These are phyloP conservation scores for Actinomortierella wolfii DNA, from an alignment of 371 early-diverging fungal species.

Conservation along the genomic window DNA sequence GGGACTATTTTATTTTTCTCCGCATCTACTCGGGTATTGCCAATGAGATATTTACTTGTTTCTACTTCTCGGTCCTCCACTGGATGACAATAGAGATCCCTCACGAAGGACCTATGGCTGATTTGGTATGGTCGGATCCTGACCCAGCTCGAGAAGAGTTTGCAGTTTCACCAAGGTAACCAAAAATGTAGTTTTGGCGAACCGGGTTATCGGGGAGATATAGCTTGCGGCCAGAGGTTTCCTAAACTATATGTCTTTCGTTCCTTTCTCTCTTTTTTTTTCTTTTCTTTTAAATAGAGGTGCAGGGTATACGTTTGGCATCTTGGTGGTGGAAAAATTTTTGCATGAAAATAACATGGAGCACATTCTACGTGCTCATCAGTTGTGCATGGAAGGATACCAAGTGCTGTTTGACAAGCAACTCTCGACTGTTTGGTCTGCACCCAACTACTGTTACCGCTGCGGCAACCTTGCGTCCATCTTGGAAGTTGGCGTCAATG, in stretches of 20 bases:
- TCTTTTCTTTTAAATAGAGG: constrained; percentile 61
- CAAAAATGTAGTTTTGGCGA: too few relatives aligned
- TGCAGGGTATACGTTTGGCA: constrained; percentile 94
- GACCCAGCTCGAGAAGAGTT: constrained; percentile 82
- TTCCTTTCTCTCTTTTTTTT: background rate
- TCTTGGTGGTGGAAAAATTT: constrained; percentile 84
- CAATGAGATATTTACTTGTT: too few relatives aligned
- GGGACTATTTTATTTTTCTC: background rate
- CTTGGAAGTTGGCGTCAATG: constrained; percentile 84
- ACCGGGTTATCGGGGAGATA: too few relatives aligned
- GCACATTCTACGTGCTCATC: constrained; percentile 94
- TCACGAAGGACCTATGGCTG: constrained; percentile 98
- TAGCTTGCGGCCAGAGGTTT: too few relatives aligned
- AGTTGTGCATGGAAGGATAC: constrained; percentile 96
- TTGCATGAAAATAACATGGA: constrained; percentile 83
- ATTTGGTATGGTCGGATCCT: constrained; percentile 99
- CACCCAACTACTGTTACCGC: constrained; percentile 93
- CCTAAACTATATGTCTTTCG: too few relatives aligned
- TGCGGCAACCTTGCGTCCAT: constrained; percentile 96
- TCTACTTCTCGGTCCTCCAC: background rate
- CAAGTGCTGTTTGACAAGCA: constrained; percentile 87
- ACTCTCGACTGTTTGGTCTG: constrained; percentile 91
- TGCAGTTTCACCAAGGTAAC: constrained; percentile 80
- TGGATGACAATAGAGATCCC: constrained; percentile 80
- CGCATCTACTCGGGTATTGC: too few relatives aligned